Evolutionary conservation across 139 green algal genomes (phyloP), one percentile per base, ranked within the genome.

Genomic region (Parachlorella kessleri): DNA sequence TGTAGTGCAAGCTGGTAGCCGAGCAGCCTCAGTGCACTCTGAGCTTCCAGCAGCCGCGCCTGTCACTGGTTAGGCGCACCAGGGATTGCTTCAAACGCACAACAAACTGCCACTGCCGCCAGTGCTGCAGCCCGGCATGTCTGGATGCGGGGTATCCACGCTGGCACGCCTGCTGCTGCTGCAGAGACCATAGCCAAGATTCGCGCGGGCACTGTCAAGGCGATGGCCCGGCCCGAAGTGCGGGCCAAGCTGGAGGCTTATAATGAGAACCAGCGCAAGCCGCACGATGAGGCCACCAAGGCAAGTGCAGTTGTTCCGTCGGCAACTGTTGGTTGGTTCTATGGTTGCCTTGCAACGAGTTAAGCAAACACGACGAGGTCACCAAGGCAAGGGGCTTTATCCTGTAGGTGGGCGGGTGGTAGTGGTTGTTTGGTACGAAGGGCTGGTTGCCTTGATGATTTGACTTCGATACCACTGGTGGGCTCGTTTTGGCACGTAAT

Each of bases 161-260:
- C 59, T 67, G 59, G n/a, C 2, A 30, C 4, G 32, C n/a, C 28
- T 70, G 5, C 66, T 28, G 64, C 70, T 33, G 18, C 71, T 33
- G 32, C 66, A 73, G 63, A 87, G 63, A 80, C 81, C 14, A 81
- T 81, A 68, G 82, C 66, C 4, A 82, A 82, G 37, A 89, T 89
- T 68, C 69, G 48, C 18, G 72, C 80, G 9, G 69, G 69, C 35
- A 90, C 85, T 3, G 38, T 55, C 41, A 38, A 79, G 35, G 85
- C 85, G 30, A 90, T 90, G 85, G 54, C 80, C 48, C 73, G 85
- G 7, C 82, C 85, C 8, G 85, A 90, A 1, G 78, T 88, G 26
- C 30, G 32, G 10, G 74, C 65, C 48, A 86, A 84, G 66, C 53
- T 82, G 9, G 78, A 74, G 18, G 41, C 48, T 33, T 76, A 71